Evolutionary conservation across 164 flowering plant species (phyloP).

Genomic region (Nelumbo lutea): DNA sequence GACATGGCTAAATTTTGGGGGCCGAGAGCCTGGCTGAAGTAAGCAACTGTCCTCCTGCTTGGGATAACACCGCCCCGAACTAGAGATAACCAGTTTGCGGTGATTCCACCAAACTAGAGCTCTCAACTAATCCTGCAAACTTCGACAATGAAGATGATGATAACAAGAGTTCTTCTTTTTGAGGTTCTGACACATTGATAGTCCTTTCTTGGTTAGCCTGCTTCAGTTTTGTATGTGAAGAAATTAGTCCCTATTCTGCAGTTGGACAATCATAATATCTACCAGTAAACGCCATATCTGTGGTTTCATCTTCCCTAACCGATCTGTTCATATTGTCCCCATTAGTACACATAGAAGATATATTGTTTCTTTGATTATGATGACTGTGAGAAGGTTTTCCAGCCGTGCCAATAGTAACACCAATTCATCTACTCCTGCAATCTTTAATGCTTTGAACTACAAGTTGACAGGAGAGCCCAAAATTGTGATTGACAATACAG

Average conservation of each 20-base stretch:
- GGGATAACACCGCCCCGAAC: no score
- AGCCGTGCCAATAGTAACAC: constrained; percentile 27
- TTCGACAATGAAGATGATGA: constrained; percentile 22
- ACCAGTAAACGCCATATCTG: constrained; percentile 18
- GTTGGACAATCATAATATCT: constrained; percentile 22
- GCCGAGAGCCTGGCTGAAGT: no score
- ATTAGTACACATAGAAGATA: constrained; percentile 18
- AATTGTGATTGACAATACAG: not conserved
- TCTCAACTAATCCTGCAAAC: constrained; percentile 22
- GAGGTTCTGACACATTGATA: constrained; percentile 8
- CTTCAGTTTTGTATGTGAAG: constrained; percentile 14
- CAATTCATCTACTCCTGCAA: constrained; percentile 50
- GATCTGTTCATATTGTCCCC: constrained; percentile 23
- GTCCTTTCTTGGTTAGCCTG: constrained; percentile 15
- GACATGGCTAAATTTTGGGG: no score
- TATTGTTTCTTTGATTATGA: constrained; percentile 21
- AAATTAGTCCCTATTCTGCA: constrained; percentile 17
- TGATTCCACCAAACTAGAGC: constrained; percentile 24
- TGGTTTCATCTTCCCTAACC: constrained; percentile 22
- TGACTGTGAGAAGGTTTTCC: constrained; percentile 23
- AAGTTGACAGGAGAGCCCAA: constrained; percentile 8
- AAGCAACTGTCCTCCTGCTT: no score
- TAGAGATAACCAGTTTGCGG: constrained; percentile 33
- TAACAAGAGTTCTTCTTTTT: constrained; percentile 14
- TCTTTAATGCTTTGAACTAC: constrained; percentile 31